Percentiles rank a stretch among this genome's conserved stretches.
phyloP scores from a whole-genome alignment of 2,329 filamentous ascomycete species.

The Fonsecaea erecta region DNA sequence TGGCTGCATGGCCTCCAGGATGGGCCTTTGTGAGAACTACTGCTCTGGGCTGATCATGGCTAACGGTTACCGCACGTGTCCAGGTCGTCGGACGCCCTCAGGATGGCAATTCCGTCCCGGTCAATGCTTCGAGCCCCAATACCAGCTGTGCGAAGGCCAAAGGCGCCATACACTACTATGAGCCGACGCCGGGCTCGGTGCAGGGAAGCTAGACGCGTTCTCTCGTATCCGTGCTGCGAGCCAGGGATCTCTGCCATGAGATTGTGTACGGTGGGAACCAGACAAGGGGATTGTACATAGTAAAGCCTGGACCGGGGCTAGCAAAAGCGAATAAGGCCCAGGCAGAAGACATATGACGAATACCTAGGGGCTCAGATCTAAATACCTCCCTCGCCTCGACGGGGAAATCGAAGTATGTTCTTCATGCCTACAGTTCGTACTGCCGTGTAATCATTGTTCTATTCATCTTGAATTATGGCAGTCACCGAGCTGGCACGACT shows the following conservation, averaged over 20 bases:
- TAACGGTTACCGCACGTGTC: neutral
- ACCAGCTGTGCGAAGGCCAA: slow-evolving; percentile 37
- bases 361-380: neutral
- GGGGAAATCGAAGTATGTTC: neutral
- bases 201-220: slow-evolving; percentile 12
- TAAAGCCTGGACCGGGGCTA: neutral
- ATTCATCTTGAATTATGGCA: slow-evolving; percentile 39
- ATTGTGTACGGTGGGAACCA: neutral
- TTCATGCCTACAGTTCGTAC: neutral
- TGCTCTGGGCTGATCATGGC: neutral
- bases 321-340: neutral
- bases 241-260: neutral
- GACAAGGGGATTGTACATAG: neutral
- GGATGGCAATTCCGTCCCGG: slow-evolving; percentile 52
- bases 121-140: slow-evolving; percentile 36
- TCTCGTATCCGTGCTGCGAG: neutral
- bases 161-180: slow-evolving; percentile 36
- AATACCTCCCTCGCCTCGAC: neutral
- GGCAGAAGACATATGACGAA: neutral
- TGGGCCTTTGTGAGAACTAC: neutral
- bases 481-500: slow-evolving; percentile 55
- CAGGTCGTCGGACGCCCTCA: slow-evolving; percentile 58
- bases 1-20: neutral
- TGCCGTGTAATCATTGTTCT: neutral
- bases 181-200: slow-evolving; percentile 31